Evolutionary conservation across 2,329 filamentous ascomycete genomes (phyloP).

Genomic region (Pseudodiploospora longispora): DNA sequence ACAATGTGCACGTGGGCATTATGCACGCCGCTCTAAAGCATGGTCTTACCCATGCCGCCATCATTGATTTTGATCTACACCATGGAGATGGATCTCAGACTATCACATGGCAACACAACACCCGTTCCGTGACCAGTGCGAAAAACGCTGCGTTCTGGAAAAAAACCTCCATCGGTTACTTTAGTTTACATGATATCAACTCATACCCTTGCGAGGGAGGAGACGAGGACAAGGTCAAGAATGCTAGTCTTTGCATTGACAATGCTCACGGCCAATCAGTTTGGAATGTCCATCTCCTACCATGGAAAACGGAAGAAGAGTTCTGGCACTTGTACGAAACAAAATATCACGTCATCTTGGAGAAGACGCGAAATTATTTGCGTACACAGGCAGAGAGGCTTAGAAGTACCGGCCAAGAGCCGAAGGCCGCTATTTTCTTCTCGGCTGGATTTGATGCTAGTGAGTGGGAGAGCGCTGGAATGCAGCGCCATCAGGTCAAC

Average conservation of each 20-base stretch:
- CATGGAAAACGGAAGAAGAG: conserved; percentile 73
- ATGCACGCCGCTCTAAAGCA: conserved; percentile 79
- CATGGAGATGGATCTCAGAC: conserved; percentile 94
- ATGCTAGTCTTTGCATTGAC: conserved; percentile 89
- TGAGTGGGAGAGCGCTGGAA: conserved; percentile 83
- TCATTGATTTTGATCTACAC: conserved; percentile 86
- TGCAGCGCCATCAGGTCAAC: conserved; percentile 94
- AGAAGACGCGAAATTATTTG: conserved; percentile 76
- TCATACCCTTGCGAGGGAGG: conserved; percentile 93
- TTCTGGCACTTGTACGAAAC: conserved; percentile 86
- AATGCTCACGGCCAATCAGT: conserved; percentile 89
- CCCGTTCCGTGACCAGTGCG: conserved; percentile 49
- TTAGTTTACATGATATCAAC: conserved; percentile 96
- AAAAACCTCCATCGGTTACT: conserved; percentile 86
- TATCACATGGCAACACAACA: conserved; percentile 87
- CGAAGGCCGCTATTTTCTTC: conserved; percentile 84
- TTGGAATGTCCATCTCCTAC: conserved; percentile 91
- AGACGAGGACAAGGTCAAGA: conserved; percentile 88
- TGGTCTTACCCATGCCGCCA: conserved; percentile 86
- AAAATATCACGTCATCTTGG: conserved; percentile 67
- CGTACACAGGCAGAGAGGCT: conserved; percentile 61
- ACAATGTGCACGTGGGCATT: conserved; percentile 96
- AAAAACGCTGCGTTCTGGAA: conserved; percentile 71
- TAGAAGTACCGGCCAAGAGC: conserved; percentile 47
- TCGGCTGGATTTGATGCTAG: conserved; percentile 96